Evolutionary conservation across 495 filamentous ascomycete species (phyloP).

Genomic region (Aspergillus baeticus): DNA sequence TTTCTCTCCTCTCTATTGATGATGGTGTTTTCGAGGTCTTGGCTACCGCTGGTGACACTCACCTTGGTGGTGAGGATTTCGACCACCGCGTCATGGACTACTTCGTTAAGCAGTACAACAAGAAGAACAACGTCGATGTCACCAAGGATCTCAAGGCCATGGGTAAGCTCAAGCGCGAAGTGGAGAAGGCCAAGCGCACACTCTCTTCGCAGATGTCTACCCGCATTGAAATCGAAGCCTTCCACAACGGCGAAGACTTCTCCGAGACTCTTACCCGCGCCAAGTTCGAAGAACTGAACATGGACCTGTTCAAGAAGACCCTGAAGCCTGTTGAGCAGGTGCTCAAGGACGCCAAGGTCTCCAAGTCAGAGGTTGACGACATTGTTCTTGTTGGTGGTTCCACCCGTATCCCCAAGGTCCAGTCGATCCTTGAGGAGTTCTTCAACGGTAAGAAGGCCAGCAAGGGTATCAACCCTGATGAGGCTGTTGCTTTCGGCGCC

Average conservation of each 20-base stretch:
- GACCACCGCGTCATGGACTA: slow-evolving; percentile 97
- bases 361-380: slow-evolving; percentile 82
- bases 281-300: slow-evolving; percentile 99
- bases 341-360: slow-evolving; percentile 86
- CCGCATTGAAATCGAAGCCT: slow-evolving; percentile 96
- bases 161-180: slow-evolving; percentile 99
- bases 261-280: slow-evolving; percentile 96
- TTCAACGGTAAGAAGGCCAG: slow-evolving; percentile 91
- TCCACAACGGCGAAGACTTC: slow-evolving; percentile 97
- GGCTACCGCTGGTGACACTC: slow-evolving; percentile 98
- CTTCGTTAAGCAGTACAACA: slow-evolving; percentile 98
- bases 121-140: slow-evolving; percentile 92
- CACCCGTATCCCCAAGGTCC: slow-evolving; percentile 97
- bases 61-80: slow-evolving; percentile 99
- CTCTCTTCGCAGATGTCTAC: slow-evolving; percentile 98
- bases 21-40: slow-evolving; percentile 97
- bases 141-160: slow-evolving; percentile 96
- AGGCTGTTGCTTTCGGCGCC: slow-evolving; percentile 95
- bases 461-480: slow-evolving; percentile 99
- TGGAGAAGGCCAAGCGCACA: slow-evolving; percentile 99
- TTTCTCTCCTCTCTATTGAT: slow-evolving; percentile 95
- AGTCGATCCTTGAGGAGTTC: slow-evolving; percentile 91
- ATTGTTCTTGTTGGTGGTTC: slow-evolving; percentile 92
- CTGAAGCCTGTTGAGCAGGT: slow-evolving; percentile 99
- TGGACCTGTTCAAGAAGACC: slow-evolving; percentile 97